Conservation (phyloP, 139 green algal genomes). For the Closterium sp. region DNA sequence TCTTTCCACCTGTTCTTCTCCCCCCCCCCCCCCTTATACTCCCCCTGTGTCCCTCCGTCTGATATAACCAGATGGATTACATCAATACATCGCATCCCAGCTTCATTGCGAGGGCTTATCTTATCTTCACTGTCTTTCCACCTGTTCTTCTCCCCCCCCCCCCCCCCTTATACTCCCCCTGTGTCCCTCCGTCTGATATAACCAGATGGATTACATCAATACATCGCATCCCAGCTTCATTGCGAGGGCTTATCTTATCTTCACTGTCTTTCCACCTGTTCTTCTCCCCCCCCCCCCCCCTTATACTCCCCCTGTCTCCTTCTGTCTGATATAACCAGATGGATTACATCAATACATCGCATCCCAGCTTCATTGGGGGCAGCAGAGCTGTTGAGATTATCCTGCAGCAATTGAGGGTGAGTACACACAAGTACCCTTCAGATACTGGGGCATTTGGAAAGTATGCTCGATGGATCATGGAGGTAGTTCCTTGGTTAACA, state of each 20-base stretch:
- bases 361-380: conserved; percentile 78
- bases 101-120: too few species aligned
- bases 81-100: too few species aligned
- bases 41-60: background rate
- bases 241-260: background rate
- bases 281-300: too few species aligned
- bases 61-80: background rate
- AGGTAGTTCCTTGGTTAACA: too few species aligned
- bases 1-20: too few species aligned
- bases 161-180: too few species aligned
- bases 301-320: background rate
- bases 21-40: background rate
- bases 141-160: too few species aligned
- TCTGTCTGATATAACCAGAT: conserved; percentile 50
- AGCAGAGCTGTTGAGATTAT: conserved; percentile 42
- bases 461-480: background rate
- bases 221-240: conserved; percentile 88
- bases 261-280: too few species aligned
- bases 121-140: too few species aligned
- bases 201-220: conserved; percentile 93
- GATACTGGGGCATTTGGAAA: background rate
- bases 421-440: background rate
- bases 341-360: conserved; percentile 95
- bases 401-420: conserved; percentile 10
- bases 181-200: background rate